Base-by-base conservation (phyloP, 2,329 filamentous ascomycete genomes). In the Colletotrichum scovillei region DNA sequence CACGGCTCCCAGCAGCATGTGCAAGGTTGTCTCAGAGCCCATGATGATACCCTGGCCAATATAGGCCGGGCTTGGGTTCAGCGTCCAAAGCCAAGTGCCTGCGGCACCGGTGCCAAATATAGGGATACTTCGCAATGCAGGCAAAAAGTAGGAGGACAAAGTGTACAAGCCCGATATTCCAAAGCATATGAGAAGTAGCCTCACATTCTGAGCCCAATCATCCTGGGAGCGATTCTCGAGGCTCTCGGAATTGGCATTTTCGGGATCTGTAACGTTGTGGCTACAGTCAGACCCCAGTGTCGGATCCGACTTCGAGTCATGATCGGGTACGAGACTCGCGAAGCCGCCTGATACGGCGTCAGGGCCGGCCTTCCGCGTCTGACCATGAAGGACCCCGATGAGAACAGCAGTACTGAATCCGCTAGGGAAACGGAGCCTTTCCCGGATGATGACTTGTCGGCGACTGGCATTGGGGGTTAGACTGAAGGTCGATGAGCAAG, bases 21-120 rank as follows among this genome's bases (percentile, higher is more conserved):
- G 96, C 65, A 97, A 88, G 3, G 96, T 98, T 0, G 97, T 99
- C 52, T 95, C 93, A 4, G 96, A 94, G 0, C 97, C 97, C 97
- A 99, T 99, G 79, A 99, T 98, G 75, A 99, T 97, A 12, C 97
- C 97, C 83, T 99, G 97, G 0, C 97, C 97, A 30, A 98, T 92
- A 81, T 99, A 99, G 2, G 97, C 97, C n/a, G 97, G 92, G 58
- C 95, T 98, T 0, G 97, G 97, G 77, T 99, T 99, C 7, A 99
- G 86, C 0, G 94, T 97, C 97, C 97, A 99, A 1, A 98, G 89
- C 96, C 96, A 99, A 2, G 90, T 90, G 1, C 89, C 84, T 0
- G 95, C 95, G 7, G 97, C 89, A 2, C 89, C 83, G 0, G 88
- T 84, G 0, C 97, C 97, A 76, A 98, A 94, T 30, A 99, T 86